Percentiles rank a stretch among this genome's conserved stretches.
Conservation (phyloP, 2,329 filamentous ascomycete genomes). For the Elsinoe perseae region DNA sequence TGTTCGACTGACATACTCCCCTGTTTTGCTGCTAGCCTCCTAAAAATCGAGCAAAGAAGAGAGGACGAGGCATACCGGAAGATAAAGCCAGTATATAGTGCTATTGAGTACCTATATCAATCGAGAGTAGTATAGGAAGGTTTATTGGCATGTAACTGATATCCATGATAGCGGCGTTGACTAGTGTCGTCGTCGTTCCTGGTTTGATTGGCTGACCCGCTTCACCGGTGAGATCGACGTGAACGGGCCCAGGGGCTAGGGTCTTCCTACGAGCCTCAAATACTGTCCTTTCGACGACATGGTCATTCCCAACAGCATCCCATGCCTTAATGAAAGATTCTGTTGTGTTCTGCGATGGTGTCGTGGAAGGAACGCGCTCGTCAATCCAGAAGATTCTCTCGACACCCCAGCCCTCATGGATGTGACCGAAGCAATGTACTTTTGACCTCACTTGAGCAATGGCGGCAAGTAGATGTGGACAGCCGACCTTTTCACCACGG, state of each 20-base stretch:
- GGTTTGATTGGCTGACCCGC: slow-evolving; percentile 27
- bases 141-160: slow-evolving; percentile 43
- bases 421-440: slow-evolving; percentile 57
- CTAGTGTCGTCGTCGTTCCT: slow-evolving; percentile 48
- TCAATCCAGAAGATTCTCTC: slow-evolving; percentile 35
- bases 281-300: slow-evolving; percentile 16
- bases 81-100: neutral
- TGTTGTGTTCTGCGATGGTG: neutral
- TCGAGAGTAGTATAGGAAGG: slow-evolving; percentile 49
- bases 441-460: slow-evolving; percentile 43
- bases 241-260: slow-evolving; percentile 23
- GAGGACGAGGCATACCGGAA: neutral
- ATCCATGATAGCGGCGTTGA: slow-evolving; percentile 52
- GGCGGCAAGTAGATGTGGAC: slow-evolving; percentile 47
- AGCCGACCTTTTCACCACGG: slow-evolving; percentile 41
- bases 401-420: slow-evolving; percentile 49
- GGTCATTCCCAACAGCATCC: slow-evolving; percentile 21
- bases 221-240: slow-evolving; percentile 24
- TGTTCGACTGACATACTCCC: neutral
- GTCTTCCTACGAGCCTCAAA: neutral
- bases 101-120: slow-evolving; percentile 33
- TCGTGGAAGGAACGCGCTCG: neutral
- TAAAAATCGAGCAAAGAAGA: neutral
- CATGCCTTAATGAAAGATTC: slow-evolving; percentile 47
- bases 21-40: neutral